A percentile compares a stretch with the other conserved stretches of the same genome.
Evolutionary conservation across 495 filamentous ascomycete species (phyloP).

Genomic region (Hypomontagnella monticulosa): DNA sequence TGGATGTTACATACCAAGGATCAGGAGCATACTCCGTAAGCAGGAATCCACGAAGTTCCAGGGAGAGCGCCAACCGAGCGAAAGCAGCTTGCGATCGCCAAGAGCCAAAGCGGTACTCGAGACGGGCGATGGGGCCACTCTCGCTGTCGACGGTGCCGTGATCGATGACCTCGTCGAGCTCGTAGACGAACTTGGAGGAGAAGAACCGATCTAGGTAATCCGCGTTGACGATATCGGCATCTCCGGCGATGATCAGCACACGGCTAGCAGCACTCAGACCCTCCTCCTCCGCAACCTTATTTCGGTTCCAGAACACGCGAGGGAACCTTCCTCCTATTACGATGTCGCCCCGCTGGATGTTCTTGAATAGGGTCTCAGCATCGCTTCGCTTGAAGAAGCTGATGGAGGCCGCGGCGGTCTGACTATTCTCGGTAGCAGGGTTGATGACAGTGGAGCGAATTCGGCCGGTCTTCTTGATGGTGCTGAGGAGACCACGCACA

Average conservation of each 20-base stretch:
- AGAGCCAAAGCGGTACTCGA: conserved; percentile 53
- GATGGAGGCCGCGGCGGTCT: conserved; percentile 12
- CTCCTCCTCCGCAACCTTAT: conserved; percentile 6
- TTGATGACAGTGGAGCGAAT: conserved; percentile 29
- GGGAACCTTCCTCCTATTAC: neutral
- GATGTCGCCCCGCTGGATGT: conserved; percentile 4
- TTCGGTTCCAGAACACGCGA: conserved; percentile 15
- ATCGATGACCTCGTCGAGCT: conserved; percentile 34
- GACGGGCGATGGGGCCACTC: conserved; percentile 4
- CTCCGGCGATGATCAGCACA: conserved; percentile 33
- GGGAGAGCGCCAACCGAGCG: conserved; percentile 44
- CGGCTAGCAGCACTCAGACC: conserved; percentile 15
- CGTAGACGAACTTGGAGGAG: conserved; percentile 31
- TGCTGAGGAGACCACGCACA: neutral
- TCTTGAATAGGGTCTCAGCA: conserved; percentile 5
- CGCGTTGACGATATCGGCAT: conserved; percentile 30
- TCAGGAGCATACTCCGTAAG: conserved; percentile 13
- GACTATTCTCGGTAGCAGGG: neutral
- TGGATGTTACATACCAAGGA: conserved; percentile 13
- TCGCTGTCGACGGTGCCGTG: conserved; percentile 2
- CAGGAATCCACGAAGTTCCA: conserved; percentile 36
- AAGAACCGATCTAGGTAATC: conserved; percentile 25
- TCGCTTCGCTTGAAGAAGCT: conserved; percentile 24
- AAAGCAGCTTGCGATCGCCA: conserved; percentile 51
- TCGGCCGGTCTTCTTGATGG: conserved; percentile 14